phyloP scores from a whole-genome alignment of 192 early-diverging fungal species.

The Backusella westeae region DNA sequence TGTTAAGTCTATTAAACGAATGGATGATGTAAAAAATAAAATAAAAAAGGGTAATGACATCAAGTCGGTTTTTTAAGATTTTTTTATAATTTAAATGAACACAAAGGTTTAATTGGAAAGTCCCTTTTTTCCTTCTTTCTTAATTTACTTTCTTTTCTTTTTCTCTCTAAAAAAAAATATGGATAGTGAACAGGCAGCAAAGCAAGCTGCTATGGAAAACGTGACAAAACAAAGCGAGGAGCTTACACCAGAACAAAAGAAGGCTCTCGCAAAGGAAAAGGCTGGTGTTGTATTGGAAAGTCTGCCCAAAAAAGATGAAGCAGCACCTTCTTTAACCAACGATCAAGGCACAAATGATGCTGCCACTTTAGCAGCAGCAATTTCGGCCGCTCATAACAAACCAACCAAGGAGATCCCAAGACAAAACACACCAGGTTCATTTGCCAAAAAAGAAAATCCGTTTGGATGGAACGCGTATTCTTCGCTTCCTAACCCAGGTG shows the following conservation, averaged over 20 bases:
- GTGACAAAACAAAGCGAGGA: not conserved
- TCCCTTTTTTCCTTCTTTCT: not conserved
- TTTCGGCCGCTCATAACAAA: slow-evolving; percentile 2
- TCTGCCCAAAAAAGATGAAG: slow-evolving; percentile 1
- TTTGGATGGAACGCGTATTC: slow-evolving; percentile 39
- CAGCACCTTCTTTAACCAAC: slow-evolving; percentile 15
- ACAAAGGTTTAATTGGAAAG: not conserved
- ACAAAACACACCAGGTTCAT: slow-evolving; percentile 19
- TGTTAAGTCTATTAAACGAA: not conserved
- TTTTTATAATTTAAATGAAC: not conserved
- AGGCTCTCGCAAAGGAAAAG: slow-evolving; percentile 17
- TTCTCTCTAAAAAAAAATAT: slow-evolving; percentile 5
- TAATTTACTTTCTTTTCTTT: not conserved
- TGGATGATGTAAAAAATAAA: not conserved
- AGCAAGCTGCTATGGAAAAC: slow-evolving; percentile 10
- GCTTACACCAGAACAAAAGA: slow-evolving; percentile 22
- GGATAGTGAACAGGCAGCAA: slow-evolving; percentile 1
- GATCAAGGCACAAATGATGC: slow-evolving; percentile 21
- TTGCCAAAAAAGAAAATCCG: not conserved
- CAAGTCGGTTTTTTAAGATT: not conserved
- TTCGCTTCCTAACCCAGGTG: slow-evolving; percentile 30
- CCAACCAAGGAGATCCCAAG: not conserved
- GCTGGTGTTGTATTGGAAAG: slow-evolving; percentile 6
- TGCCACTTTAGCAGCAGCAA: slow-evolving; percentile 3
- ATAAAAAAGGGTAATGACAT: not conserved